phyloP scores from a whole-genome alignment of 371 early-diverging fungal genomes.

The Polyrhizophydium stewartii region DNA sequence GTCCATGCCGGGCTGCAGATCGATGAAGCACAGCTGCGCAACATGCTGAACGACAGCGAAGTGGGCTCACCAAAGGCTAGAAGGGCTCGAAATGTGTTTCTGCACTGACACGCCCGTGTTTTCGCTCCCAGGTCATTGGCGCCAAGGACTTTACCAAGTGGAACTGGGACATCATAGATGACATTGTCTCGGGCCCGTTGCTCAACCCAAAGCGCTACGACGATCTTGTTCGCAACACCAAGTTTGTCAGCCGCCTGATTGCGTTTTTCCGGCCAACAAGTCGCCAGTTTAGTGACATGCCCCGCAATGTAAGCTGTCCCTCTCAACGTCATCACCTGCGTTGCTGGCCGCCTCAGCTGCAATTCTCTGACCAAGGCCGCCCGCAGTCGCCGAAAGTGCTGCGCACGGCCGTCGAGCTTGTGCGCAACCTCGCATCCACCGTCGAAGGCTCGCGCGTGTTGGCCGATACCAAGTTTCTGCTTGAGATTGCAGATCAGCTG shows the following conservation, averaged over 20 bases:
- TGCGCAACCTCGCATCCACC: not conserved
- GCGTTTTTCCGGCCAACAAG: conserved; percentile 75
- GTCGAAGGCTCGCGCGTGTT: not conserved
- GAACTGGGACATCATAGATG: conserved; percentile 76
- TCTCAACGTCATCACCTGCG: not conserved
- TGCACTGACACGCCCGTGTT: not conserved
- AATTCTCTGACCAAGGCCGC: too few relatives aligned
- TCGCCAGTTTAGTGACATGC: conserved; percentile 55
- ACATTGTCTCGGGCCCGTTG: conserved; percentile 74
- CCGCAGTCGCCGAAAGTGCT: not conserved
- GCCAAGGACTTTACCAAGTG: conserved; percentile 77
- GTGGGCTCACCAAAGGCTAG: conserved; percentile 19
- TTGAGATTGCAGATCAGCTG: not conserved
- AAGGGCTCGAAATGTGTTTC: not conserved
- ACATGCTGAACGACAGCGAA: conserved; percentile 65
- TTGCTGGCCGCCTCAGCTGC: too few relatives aligned
- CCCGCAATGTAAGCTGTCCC: not conserved
- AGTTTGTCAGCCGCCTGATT: conserved; percentile 70
- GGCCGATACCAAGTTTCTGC: not conserved
- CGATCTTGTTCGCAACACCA: conserved; percentile 69
- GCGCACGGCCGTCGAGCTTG: not conserved
- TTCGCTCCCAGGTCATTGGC: conserved; percentile 43
- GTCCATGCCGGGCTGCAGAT: conserved; percentile 55
- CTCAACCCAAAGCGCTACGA: conserved; percentile 68
- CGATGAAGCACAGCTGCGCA: conserved; percentile 63